Evolutionary conservation across 1,139 yeast genomes (phyloP).

Genomic region (Zygoascus meyerae): DNA sequence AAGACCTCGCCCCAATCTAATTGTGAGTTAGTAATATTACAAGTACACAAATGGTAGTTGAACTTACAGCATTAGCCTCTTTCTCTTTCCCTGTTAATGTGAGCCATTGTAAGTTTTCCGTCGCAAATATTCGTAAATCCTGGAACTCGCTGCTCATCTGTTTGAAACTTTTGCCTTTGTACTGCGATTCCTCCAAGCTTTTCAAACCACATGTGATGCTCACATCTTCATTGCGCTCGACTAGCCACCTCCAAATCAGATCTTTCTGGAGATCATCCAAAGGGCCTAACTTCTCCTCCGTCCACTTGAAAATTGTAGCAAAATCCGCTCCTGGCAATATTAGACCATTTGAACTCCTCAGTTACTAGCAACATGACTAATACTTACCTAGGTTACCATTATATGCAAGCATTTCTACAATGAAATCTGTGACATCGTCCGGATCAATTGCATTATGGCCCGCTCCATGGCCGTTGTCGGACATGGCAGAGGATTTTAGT

Average conservation of each 20-base stretch:
- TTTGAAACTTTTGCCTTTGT: conserved; percentile 12
- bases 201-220: conserved; percentile 19
- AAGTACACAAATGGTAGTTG: background rate
- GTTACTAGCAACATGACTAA: background rate
- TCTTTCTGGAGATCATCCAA: conserved; percentile 26
- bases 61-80: conserved; percentile 24
- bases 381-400: conserved; percentile 33
- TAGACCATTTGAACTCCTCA: background rate
- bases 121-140: conserved; percentile 28
- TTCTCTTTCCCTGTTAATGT: conserved; percentile 33
- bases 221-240: conserved; percentile 22
- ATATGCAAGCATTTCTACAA: conserved; percentile 31
- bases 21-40: background rate
- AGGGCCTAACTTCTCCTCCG: conserved; percentile 18
- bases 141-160: conserved; percentile 20
- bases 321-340: conserved; percentile 25
- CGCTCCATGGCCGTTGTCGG: too few relatives aligned
- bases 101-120: conserved; percentile 34
- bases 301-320: conserved; percentile 28
- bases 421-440: conserved; percentile 28
- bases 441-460: conserved; percentile 22
- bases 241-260: conserved; percentile 31
- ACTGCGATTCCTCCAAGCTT: conserved; percentile 15
- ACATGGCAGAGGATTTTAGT: too few relatives aligned
- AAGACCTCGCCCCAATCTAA: conserved; percentile 33